Percentiles rank a stretch among this genome's conserved stretches.
Conservation (phyloP, 805 yeast species). For the Wickerhamomyces sydowiorum region DNA sequence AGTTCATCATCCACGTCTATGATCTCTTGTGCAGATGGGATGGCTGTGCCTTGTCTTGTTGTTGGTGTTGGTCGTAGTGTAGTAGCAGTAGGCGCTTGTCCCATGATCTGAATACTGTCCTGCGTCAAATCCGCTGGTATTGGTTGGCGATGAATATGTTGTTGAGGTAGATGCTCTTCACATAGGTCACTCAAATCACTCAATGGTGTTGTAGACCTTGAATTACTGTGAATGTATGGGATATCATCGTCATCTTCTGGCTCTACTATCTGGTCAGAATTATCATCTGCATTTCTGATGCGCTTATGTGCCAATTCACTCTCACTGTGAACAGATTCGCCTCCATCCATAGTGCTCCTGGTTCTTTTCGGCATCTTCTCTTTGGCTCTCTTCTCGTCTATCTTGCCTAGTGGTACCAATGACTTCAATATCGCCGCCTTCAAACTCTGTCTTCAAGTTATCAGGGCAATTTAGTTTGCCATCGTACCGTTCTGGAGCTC, state of each 20-base stretch:
- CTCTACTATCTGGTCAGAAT: neutral
- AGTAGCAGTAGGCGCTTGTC: no score
- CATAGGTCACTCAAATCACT: conserved; percentile 6
- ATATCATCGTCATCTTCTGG: conserved; percentile 22
- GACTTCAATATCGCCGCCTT: no score
- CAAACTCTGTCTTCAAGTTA: no score
- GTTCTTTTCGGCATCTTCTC: neutral
- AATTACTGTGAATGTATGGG: conserved; percentile 19
- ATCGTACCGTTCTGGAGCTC: no score
- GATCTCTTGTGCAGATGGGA: conserved; percentile 8
- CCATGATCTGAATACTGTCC: no score
- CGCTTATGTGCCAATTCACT: neutral
- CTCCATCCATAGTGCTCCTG: neutral
- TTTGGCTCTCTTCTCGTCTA: no score
- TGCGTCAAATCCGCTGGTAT: no score
- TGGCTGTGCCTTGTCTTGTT: no score
- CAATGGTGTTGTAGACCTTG: conserved; percentile 20
- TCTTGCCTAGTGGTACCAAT: no score
- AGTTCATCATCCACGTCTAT: conserved; percentile 9
- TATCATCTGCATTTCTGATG: neutral
- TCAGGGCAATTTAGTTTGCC: no score
- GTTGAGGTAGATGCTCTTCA: neutral
- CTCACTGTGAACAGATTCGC: neutral
- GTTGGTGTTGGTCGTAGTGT: no score
- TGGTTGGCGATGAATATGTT: neutral